Conservation (phyloP, 257 asterid species). For the Forsythia suspensa region DNA sequence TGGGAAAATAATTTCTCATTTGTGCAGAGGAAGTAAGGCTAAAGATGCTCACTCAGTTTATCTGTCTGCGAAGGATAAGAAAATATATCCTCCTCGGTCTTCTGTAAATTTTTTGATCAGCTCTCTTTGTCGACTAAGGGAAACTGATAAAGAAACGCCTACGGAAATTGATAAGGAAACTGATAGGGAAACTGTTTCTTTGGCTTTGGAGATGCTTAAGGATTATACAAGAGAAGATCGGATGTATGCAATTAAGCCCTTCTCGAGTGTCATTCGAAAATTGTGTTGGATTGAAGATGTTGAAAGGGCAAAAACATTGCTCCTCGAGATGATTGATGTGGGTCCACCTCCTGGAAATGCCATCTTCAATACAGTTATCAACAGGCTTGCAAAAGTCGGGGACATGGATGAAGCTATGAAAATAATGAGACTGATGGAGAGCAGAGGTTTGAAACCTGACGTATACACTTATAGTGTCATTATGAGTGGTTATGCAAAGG, state of each 20-base stretch:
- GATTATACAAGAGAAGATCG: conserved; percentile 51
- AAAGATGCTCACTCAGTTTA: conserved; percentile 78
- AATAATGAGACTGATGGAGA: conserved; percentile 56
- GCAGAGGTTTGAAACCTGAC: conserved; percentile 82
- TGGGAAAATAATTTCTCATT: conserved; percentile 61
- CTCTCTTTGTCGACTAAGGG: conserved; percentile 50
- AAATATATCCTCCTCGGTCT: conserved; percentile 43
- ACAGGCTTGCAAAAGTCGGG: conserved; percentile 59
- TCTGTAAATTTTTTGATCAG: conserved; percentile 47
- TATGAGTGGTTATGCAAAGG: conserved; percentile 65
- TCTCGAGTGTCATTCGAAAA: conserved; percentile 55
- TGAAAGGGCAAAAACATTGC: conserved; percentile 56
- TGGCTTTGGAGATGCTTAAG: conserved; percentile 61
- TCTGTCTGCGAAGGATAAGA: conserved; percentile 63
- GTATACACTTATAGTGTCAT: conserved; percentile 72
- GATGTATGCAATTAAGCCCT: conserved; percentile 56
- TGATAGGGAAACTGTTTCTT: conserved; percentile 48
- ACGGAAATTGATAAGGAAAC: conserved; percentile 34
- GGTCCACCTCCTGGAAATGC: conserved; percentile 89
- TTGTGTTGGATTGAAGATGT: conserved; percentile 75
- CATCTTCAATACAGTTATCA: conserved; percentile 64
- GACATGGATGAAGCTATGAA: conserved; percentile 62
- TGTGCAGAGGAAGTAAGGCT: conserved; percentile 68
- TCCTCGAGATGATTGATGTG: conserved; percentile 60
- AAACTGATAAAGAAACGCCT: conserved; percentile 28